Evolutionary conservation across 2,329 filamentous ascomycete species (phyloP).

Genomic region (Dactylellina leptospora): DNA sequence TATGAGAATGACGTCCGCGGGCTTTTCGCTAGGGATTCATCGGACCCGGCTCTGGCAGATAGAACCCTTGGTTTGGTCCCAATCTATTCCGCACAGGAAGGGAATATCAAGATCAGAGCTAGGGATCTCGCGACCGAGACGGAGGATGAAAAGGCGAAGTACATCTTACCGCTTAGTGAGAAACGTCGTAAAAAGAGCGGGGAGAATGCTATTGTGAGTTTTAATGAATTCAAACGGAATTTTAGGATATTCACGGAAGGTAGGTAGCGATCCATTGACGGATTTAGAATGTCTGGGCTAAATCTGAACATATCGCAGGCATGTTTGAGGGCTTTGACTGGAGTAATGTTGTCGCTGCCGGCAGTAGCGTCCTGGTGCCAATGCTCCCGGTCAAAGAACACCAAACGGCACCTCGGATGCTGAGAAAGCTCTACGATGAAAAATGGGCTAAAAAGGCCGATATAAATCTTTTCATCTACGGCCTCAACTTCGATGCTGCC

Average conservation of each 20-base stretch:
- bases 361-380: conserved; percentile 80
- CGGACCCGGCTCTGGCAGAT: conserved; percentile 60
- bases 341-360: conserved; percentile 83
- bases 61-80: conserved; percentile 71
- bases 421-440: conserved; percentile 78
- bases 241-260: conserved; percentile 83
- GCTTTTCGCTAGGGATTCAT: conserved; percentile 73
- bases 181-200: conserved; percentile 70
- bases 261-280: conserved; percentile 57
- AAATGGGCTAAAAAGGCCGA: conserved; percentile 84
- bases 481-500: conserved; percentile 75
- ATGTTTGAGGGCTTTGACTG: conserved; percentile 66
- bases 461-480: conserved; percentile 86
- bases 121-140: conserved; percentile 69
- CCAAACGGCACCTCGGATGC: conserved; percentile 70
- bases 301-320: background rate
- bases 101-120: conserved; percentile 70
- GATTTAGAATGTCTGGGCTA: background rate
- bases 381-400: conserved; percentile 74
- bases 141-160: conserved; percentile 68
- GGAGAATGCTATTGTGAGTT: conserved; percentile 72
- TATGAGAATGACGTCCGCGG: conserved; percentile 74
- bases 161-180: conserved; percentile 73
- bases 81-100: conserved; percentile 68
- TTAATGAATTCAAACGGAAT: conserved; percentile 78